Evolutionary conservation across 257 asterid species (phyloP), one percentile per base, ranked within the genome.

Genomic region (Prunella vulgaris): DNA sequence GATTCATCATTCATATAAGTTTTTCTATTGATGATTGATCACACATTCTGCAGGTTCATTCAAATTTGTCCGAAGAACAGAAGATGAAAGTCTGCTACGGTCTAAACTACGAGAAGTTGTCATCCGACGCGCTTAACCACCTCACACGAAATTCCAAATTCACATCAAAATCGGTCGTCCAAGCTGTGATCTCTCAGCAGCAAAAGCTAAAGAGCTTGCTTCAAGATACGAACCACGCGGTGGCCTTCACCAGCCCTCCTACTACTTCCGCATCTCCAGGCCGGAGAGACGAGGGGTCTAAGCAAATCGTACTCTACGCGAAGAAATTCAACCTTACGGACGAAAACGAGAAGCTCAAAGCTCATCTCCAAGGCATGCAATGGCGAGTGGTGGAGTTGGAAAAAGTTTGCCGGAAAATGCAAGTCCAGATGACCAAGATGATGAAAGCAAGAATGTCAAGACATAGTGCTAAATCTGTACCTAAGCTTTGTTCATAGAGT

Each of bases 331-430:
- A 81, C 54, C 64, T 85, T 5, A 70, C 93, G 1, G 82, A 86
- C 7, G 96, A 90, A 71, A 92, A 79, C 28, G 89, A 84, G 73
- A 88, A 78, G 73, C 82, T 89, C n/a, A 78, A 76, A 72, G 82
- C 78, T 9, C 95, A 85, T 79, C 80, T 92, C 65, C 96, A 86
- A 77, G 95, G 97, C 38, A 92, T 92, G 98, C 97, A 90, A 25
- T 86, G 95, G 84, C 79, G 98, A 51, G 97, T 84, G 56, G 14
- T 81, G 83, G 97, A 92, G 74, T 56, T 92, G 53, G 98, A 92
- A 70, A 86, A 85, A 32, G 81, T 85, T 32, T 92, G 97, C 79
- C 67, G 78, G 78, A 84, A 85, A 74, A 87, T 92, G 96, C 93
- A 90, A 70, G 69, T 52, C 32, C 97, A 86, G 54, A 87, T 92